These are phyloP conservation scores for Singerocomus inundabilis DNA, from an alignment of 1,284 basidiomycete genomes.

Conservation along the genomic window DNA sequence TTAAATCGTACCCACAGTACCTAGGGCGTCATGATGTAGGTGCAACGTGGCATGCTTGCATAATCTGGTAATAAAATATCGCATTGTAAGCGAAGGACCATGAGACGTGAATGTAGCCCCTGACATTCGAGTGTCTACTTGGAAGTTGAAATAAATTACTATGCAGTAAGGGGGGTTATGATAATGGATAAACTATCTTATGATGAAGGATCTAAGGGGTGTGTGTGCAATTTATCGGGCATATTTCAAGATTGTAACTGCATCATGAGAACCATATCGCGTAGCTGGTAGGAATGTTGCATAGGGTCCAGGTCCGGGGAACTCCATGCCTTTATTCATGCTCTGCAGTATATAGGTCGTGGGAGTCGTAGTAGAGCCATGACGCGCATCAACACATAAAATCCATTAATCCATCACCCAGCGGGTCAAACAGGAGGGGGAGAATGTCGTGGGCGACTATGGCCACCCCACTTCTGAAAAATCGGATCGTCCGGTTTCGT, in stretches of 20 bases:
- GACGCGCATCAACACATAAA: conserved; percentile 1
- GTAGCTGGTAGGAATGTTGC: not conserved
- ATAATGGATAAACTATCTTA: conserved; percentile 28
- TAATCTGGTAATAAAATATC: not conserved
- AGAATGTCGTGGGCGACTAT: conserved; percentile 11
- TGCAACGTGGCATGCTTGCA: conserved; percentile 1
- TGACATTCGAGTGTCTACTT: conserved; percentile 8
- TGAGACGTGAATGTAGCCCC: not conserved
- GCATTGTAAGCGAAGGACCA: not conserved
- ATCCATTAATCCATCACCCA: not conserved
- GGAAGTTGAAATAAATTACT: conserved; percentile 21
- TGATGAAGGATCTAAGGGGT: not conserved
- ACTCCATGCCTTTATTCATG: conserved; percentile 9
- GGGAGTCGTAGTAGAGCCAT: conserved; percentile 5
- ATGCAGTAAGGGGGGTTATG: conserved; percentile 9
- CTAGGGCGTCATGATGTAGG: conserved; percentile 8
- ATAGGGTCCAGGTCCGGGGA: conserved; percentile 12
- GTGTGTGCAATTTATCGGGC: not conserved
- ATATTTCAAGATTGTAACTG: not conserved
- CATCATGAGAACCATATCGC: not conserved
- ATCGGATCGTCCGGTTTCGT: conserved; percentile 56
- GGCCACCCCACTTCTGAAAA: conserved; percentile 39
- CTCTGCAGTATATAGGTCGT: conserved; percentile 13
- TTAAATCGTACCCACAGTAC: not conserved
- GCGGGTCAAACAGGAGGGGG: conserved; percentile 20